A percentile compares a stretch with the other conserved stretches of the same genome.
These are phyloP conservation scores for Beauveria caledonica DNA, from an alignment of 2,329 filamentous ascomycete species.

Conservation along the genomic window DNA sequence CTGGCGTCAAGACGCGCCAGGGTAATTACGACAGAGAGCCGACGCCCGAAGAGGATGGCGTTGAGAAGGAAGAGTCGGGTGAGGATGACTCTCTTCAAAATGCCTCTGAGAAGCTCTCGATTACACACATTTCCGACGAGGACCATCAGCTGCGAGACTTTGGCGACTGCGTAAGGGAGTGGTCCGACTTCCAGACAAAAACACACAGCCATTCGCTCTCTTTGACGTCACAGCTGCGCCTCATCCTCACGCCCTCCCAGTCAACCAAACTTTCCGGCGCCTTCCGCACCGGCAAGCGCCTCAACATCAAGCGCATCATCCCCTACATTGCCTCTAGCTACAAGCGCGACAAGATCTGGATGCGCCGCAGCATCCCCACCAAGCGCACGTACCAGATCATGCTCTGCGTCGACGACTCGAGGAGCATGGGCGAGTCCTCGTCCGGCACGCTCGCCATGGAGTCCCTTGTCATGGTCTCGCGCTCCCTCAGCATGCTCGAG, in stretches of 20 bases:
- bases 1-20: conserved; percentile 52
- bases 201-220: conserved; percentile 83
- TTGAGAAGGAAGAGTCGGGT: conserved; percentile 35
- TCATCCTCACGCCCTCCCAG: conserved; percentile 90
- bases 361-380: conserved; percentile 82
- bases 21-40: conserved; percentile 49
- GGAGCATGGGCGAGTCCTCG: conserved; percentile 78
- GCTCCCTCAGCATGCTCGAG: conserved; percentile 84
- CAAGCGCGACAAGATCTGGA: conserved; percentile 99
- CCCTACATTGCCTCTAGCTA: conserved; percentile 97
- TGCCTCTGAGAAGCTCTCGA: conserved; percentile 56
- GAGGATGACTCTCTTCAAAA: conserved; percentile 41
- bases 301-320: conserved; percentile 99
- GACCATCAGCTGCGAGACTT: conserved; percentile 38
- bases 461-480: conserved; percentile 84
- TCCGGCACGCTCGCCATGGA: conserved; percentile 81
- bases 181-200: conserved; percentile 74
- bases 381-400: conserved; percentile 97
- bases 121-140: conserved; percentile 58
- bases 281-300: conserved; percentile 93
- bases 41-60: conserved; percentile 32
- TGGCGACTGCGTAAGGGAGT: conserved; percentile 59
- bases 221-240: conserved; percentile 85
- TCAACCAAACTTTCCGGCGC: conserved; percentile 94
- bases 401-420: conserved; percentile 92